phyloP scores from a whole-genome alignment of 1,139 yeast species.

The Fermentozyma sake region DNA sequence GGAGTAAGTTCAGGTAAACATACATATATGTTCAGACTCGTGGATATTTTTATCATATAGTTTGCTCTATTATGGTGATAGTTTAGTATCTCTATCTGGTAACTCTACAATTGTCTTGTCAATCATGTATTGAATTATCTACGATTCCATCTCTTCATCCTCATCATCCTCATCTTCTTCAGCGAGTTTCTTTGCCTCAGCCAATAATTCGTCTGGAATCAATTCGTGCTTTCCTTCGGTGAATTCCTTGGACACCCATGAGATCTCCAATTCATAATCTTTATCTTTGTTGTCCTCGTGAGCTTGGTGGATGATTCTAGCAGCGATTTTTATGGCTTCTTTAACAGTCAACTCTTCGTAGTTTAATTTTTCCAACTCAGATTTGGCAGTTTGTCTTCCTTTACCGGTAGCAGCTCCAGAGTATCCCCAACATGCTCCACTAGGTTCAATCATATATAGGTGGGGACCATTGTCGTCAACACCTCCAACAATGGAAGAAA shows the following conservation, averaged over 20 bases:
- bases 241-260: constrained; percentile 73
- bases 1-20: too few relatives aligned
- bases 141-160: constrained; percentile 41
- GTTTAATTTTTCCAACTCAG: constrained; percentile 89
- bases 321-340: constrained; percentile 91
- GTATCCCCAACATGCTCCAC: constrained; percentile 97
- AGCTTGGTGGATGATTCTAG: constrained; percentile 85
- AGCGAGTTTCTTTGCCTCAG: constrained; percentile 80
- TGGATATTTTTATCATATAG: too few relatives aligned
- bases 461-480: constrained; percentile 86
- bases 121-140: constrained; percentile 4
- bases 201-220: constrained; percentile 72
- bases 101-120: constrained; percentile 1
- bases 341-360: constrained; percentile 61
- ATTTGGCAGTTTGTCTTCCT: constrained; percentile 94
- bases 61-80: too few relatives aligned
- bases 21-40: too few relatives aligned
- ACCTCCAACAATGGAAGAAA: constrained; percentile 90
- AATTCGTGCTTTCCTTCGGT: constrained; percentile 79
- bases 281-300: constrained; percentile 98
- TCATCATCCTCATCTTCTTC: constrained; percentile 79
- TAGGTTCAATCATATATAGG: constrained; percentile 94
- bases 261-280: constrained; percentile 90
- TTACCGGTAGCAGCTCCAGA: constrained; percentile 97
- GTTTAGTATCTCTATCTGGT: too few relatives aligned